Evolutionary conservation across 176 grass and related monocot species (phyloP), one percentile per base, ranked within the genome.

Genomic region (Aegilops umbellulata): DNA sequence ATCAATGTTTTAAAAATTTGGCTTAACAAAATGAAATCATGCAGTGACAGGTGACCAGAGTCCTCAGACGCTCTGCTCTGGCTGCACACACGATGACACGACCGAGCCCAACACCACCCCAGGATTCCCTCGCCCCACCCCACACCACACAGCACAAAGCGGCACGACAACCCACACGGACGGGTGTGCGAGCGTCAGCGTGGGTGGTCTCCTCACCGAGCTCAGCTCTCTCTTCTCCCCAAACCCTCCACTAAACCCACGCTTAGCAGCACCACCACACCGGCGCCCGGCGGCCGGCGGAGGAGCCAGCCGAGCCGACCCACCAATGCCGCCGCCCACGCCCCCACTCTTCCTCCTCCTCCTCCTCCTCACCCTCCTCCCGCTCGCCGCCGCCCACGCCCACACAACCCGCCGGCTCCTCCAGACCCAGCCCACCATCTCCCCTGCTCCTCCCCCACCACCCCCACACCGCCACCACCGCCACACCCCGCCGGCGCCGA

Each of bases 191-290:
- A 55, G 49, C 15, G 51, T 57, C 6, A 20, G 49, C 15, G 47
- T 17, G 23, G 3, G 10, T 42, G 41, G 11, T 44, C 39, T 44
- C 6, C 14, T 57, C 55, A 7, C n/a, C 34, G 34, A 35, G 31
- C 7, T 36, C 34, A 35, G 1, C 60, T 69, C 17, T 4, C 20
- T 60, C 55, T 58, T 23, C 57, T 39, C 19, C 22, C 79, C 60
- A 29, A 38, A 26, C 78, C 78, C 79, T 32, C 79, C 79, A 34
- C 62, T 34, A 78, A 78, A 35, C 77, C 60, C 60, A 19, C 79
- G 16, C 36, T 24, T 7, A 2, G 10, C 9, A 36, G n/a, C 35
- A 41, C 0, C 2, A 34, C 6, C 69, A 15, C 69, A 10, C 69
- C 36, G 24, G 15, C 62, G 8, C 23, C 38, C 55, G 76, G 31